Base-by-base conservation (phyloP, 176 grass and related monocot genomes). In the Musa schizocarpa region DNA sequence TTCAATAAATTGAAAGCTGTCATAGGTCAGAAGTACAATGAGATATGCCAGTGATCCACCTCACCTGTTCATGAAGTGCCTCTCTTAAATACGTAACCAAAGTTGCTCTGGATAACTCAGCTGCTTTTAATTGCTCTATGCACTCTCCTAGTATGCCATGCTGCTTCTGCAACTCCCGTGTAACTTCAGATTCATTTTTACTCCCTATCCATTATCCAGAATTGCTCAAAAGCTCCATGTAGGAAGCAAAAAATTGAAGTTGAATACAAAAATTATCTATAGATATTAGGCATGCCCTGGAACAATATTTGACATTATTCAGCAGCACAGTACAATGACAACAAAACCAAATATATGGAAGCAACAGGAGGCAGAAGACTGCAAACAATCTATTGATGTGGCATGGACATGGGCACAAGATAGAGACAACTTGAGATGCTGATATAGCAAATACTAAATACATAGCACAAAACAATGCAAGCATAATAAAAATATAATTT, bases 51-150 rank as follows among this genome's bases (percentile, higher is more conserved):
- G 53, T 82, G 61, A 67, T 75, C 64, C 12, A 98, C 95, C 88
- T 98, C 14, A 98, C 95, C 88, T 98, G 90, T 61, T 98, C 88
- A 80, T 82, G 65, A 54, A 98, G 72, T 17, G 84, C 95, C 82
- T 93, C 88, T 84, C 81, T 93, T 77, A 98, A 80, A 68, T 81
- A 50, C 70, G 75, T 79, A 76, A 98, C 75, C 11, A 98, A 73
- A 79, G 76, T 78, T 54, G 67, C 69, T 66, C 95, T 85, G 9
- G 86, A 87, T 17, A 75, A 76, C 85, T 93, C 91, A 69, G 78
- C 67, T 64, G 52, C 80, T 89, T 91, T 91, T 48, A 99, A 81
- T 74, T 87, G 81, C 50, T 91, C 84, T 53, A 89, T 86, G 77
- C 84, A 87, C 73, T 91, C 85, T 68, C 75, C 82, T 70, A 99